Conservation (phyloP, 306 rosid genomes). For the Ceratonia siliqua region DNA sequence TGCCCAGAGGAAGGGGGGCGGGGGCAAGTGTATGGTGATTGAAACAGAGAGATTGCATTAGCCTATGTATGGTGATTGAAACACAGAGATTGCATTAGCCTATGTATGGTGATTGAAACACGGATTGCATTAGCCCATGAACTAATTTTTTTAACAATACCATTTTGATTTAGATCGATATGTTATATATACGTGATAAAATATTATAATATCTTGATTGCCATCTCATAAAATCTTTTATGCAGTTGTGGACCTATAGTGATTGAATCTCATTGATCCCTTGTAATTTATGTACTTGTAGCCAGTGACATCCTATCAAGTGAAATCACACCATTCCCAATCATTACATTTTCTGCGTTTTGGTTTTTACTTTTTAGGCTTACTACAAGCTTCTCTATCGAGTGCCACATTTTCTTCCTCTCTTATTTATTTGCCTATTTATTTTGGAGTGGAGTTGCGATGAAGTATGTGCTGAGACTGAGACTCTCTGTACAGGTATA, state of each 20-base stretch:
- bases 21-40: no score
- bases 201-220: neutral
- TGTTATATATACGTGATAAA: no score
- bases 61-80: no score
- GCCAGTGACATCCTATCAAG: neutral
- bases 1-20: no score
- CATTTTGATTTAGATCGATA: neutral
- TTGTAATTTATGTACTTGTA: neutral
- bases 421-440: neutral
- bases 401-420: neutral
- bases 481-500: constrained; percentile 22
- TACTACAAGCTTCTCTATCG: neutral
- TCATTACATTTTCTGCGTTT: neutral
- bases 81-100: no score
- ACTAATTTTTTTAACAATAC: neutral
- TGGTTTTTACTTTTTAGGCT: neutral
- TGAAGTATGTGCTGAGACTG: neutral
- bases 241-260: neutral
- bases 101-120: no score
- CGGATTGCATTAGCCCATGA: neutral
- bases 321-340: neutral
- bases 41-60: no score
- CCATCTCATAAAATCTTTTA: no score
- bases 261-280: neutral
- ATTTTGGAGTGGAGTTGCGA: neutral